Base-by-base conservation (phyloP, 495 filamentous ascomycete genomes). In the Halenospora varia region DNA sequence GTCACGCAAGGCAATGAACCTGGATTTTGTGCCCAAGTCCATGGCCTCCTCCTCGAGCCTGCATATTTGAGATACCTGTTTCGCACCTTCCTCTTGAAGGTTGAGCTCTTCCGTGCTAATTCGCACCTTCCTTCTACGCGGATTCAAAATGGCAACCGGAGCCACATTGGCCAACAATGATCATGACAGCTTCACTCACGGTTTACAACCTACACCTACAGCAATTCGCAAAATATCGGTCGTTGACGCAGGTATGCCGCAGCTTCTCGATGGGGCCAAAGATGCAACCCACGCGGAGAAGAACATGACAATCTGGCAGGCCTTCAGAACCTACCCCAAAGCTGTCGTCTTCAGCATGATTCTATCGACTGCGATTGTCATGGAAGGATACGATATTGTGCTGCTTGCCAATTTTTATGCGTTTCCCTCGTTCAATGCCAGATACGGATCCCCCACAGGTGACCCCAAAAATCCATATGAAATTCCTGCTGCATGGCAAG, bases 371-470 rank as follows among this genome's bases (percentile, higher is more conserved):
- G 77, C 75, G 65, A 80, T 85, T 51, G 75, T 79, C 58, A 86
- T 86, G 82, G 82, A 86, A 63, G 83, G 83, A 8, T 86, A 81
- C 66, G 82, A 85, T 54, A 66, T 82, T 25, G 76, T 71, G 23
- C 68, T 86, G 35, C 74, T 85, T 53, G 76, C 77, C 60, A 81
- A 80, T 60, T 80, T 82, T 70, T 73, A 76, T 57, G 79, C 77
- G 18, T 80, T 76, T 50, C 74, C 72, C 0, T 68, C 75, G 59
- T 91, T 89, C 74, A 84, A 85, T 62, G 68, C 68, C 51, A 86
- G 86, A 58, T 90, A 88, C 64, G 87, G 87, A 35, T 25, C 10
- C 13, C 10, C 52, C 11, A 62, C 55, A 9, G 56, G 40, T 19
- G 29, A 56, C 26, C 55, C 56, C 51, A 66, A 72, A 57, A 66